Conservation (phyloP, 192 early-diverging fungal species). For the Backusella westeae region DNA sequence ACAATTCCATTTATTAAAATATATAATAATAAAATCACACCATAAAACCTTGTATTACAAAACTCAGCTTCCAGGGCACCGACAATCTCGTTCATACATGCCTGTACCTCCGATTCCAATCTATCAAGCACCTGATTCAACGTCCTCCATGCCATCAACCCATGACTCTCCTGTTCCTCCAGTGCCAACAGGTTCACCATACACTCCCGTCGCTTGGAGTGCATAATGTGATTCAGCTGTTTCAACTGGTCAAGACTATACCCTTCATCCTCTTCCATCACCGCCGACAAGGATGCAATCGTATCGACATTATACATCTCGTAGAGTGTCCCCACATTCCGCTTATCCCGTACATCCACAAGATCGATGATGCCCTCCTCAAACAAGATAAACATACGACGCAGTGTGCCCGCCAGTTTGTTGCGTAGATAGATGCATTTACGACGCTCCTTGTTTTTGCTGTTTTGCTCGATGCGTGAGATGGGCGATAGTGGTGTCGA, state of each 20-base stretch:
- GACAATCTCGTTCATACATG: constrained; percentile 38
- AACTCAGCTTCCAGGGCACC: constrained; percentile 43
- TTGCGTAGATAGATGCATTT: constrained; percentile 49
- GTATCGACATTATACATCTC: constrained; percentile 53
- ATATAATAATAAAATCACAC: background rate
- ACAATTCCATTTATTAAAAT: too few relatives aligned
- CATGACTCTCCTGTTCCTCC: constrained; percentile 1
- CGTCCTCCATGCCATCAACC: constrained; percentile 2
- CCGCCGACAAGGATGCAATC: constrained; percentile 13
- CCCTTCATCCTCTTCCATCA: constrained; percentile 18
- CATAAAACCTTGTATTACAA: constrained; percentile 27
- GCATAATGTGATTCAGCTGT: constrained; percentile 36
- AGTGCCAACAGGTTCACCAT: constrained; percentile 48
- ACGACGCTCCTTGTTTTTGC: constrained; percentile 32
- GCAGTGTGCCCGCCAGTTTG: constrained; percentile 38
- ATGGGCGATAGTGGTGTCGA: constrained; percentile 59
- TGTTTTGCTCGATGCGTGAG: constrained; percentile 59
- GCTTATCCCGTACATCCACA: constrained; percentile 38
- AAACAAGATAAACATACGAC: constrained; percentile 43
- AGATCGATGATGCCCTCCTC: constrained; percentile 47
- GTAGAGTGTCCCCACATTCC: constrained; percentile 39
- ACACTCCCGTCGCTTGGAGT: constrained; percentile 55
- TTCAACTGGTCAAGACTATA: constrained; percentile 47
- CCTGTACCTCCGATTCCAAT: constrained; percentile 16
- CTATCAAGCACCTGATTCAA: constrained; percentile 12